phyloP scores from a whole-genome alignment of 2,329 filamentous ascomycete species.

The Diaporthe longicolla region DNA sequence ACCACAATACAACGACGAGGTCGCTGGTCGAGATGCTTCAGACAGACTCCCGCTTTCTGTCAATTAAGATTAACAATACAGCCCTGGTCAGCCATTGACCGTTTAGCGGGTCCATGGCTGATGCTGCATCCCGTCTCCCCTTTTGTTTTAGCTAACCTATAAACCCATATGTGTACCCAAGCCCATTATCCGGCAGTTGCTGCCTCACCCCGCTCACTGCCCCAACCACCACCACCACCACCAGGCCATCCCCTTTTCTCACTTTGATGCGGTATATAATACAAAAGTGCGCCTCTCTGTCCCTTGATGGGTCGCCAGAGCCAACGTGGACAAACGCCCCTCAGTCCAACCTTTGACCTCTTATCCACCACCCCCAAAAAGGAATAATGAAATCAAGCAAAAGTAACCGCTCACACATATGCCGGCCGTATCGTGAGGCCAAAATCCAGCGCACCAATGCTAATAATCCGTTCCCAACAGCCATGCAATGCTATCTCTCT shows the following conservation, averaged over 20 bases:
- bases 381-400: background rate
- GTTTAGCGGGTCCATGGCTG: background rate
- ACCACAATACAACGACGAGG: too few species aligned
- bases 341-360: background rate
- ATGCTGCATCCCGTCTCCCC: conserved; percentile 19
- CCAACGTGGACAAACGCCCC: conserved; percentile 10
- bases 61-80: conserved; percentile 23
- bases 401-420: conserved; percentile 3
- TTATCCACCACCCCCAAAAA: background rate
- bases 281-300: conserved; percentile 4
- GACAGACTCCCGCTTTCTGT: conserved; percentile 7
- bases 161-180: background rate
- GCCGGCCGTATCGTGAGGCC: background rate
- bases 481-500: background rate
- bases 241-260: background rate
- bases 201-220: background rate
- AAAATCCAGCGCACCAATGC: background rate
- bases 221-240: background rate
- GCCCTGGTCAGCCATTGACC: background rate
- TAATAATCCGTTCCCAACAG: background rate
- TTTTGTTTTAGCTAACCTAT: conserved; percentile 4
- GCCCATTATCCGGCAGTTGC: background rate
- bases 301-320: background rate
- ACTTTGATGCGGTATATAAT: conserved; percentile 9
- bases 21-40: background rate